Base-by-base conservation (phyloP, 1,284 basidiomycete genomes). In the Agaricales sp. region DNA sequence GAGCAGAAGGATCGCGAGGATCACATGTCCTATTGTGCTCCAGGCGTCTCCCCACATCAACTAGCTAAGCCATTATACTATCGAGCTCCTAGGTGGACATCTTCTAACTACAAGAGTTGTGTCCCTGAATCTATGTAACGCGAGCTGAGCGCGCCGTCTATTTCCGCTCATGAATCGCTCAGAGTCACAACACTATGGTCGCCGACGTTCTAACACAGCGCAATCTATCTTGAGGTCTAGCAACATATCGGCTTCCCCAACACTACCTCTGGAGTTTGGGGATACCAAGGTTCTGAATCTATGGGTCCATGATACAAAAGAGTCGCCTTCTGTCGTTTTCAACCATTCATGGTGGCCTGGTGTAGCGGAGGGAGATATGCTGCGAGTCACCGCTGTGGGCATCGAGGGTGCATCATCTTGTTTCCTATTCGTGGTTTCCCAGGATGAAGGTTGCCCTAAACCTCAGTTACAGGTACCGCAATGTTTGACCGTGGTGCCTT, bases 291-390 rank as follows among this genome's bases (percentile, higher is more conserved):
- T 72, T 0, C 65, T 88, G 26, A 82, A 78, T 39, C 71, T 73
- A 13, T 87, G 86, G 86, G 83, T 87, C 2, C 81, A 86, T 57
- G 82, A 87, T 53, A 58, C 71, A n/a, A 78, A 76, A 57, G 79
- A 84, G 35, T 74, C 73, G 0, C 60, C 70, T 3, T 67, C 67
- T 23, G 78, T 86, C 47, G 69, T 78, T 13, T 71, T 90, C 59
- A 88, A 89, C 55, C 79, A 81, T 45, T 67, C 75, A 16, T 78
- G 71, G 59, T 88, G 84, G 81, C 81, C 82, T 14, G 87, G 87
- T 2, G 80, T 87, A 44, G 66, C 67, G 39, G 82, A 83, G 55
- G 87, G 86, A 6, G 87, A 89, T 58, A 65, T 87, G 58, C 59
- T 89, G 35, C 71, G 74, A 49, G 74, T 87, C 8, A 71, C 67